These are phyloP conservation scores for Suillus luteus DNA, from an alignment of 768 basidiomycete species.

Conservation along the genomic window DNA sequence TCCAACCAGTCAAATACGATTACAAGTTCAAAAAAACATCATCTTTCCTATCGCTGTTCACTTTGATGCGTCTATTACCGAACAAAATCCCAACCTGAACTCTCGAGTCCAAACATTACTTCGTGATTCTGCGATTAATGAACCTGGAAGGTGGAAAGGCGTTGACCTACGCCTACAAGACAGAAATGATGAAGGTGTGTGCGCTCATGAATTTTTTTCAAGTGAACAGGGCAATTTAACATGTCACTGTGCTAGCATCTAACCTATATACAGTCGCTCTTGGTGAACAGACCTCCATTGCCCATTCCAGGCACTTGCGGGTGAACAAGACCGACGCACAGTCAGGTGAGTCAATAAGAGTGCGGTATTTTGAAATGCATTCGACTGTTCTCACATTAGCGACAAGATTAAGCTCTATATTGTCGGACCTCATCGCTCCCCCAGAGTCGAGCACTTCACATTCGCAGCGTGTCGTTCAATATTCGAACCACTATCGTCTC, in stretches of 20 bases:
- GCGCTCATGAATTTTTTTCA: slow-evolving; percentile 4
- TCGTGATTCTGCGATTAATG: slow-evolving; percentile 19
- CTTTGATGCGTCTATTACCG: slow-evolving; percentile 36
- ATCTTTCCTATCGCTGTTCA: slow-evolving; percentile 45
- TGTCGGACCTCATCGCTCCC: slow-evolving; percentile 43
- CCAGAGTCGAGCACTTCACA: slow-evolving; percentile 47
- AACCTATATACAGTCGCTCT: slow-evolving; percentile 26
- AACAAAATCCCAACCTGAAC: slow-evolving; percentile 10
- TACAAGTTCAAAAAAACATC: slow-evolving; percentile 48
- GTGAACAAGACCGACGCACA: slow-evolving; percentile 26
- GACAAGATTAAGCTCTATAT: slow-evolving; percentile 40
- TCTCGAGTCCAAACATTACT: slow-evolving; percentile 33
- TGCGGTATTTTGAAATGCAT: slow-evolving; percentile 14
- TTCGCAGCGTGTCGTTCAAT: slow-evolving; percentile 64
- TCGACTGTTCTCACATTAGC: slow-evolving; percentile 28
- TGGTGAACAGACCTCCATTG: slow-evolving; percentile 28
- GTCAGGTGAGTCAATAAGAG: slow-evolving; percentile 27
- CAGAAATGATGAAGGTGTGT: slow-evolving; percentile 38
- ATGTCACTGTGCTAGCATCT: slow-evolving; percentile 18
- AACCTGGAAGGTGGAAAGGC: slow-evolving; percentile 44
- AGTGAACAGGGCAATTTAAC: slow-evolving; percentile 13
- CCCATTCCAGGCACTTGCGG: slow-evolving; percentile 21
- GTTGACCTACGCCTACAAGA: slow-evolving; percentile 39
- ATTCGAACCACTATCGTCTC: slow-evolving; percentile 79
- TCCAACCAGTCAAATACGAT: slow-evolving; percentile 59